Evolutionary conservation across 1,139 yeast genomes (phyloP).

Genomic region (Meyerozyma athensensis): DNA sequence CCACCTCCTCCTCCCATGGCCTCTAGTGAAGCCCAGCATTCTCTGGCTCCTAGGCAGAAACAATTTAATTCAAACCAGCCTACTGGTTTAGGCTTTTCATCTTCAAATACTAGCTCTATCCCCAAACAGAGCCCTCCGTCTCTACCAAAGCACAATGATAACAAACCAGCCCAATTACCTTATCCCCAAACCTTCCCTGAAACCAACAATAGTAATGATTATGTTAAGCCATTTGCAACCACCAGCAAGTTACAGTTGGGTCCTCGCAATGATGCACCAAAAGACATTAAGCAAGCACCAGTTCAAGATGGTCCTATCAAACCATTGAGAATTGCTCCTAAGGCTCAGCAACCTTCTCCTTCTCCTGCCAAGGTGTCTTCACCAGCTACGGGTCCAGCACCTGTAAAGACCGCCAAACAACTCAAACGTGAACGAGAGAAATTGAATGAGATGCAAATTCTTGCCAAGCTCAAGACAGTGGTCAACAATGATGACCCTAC

Average conservation of each 20-base stretch:
- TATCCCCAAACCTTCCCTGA: conserved; percentile 18
- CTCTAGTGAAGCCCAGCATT: conserved; percentile 6
- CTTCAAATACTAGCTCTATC: conserved; percentile 11
- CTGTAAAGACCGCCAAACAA: conserved; percentile 38
- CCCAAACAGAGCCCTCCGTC: conserved; percentile 34
- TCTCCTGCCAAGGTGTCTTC: not conserved
- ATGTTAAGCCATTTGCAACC: conserved; percentile 13
- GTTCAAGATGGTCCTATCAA: conserved; percentile 11
- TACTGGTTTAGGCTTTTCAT: conserved; percentile 21
- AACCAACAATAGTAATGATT: conserved; percentile 7
- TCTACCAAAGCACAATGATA: conserved; percentile 18
- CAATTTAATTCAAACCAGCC: conserved; percentile 11
- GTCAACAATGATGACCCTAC: conserved; percentile 83
- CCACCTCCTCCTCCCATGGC: conserved; percentile 42
- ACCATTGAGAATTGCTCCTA: conserved; percentile 12
- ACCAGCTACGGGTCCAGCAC: conserved; percentile 20
- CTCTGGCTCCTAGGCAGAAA: conserved; percentile 3
- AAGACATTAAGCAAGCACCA: not conserved
- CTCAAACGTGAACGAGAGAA: conserved; percentile 62
- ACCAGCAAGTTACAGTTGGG: conserved; percentile 7
- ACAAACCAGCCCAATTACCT: conserved; percentile 32
- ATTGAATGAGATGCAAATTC: conserved; percentile 79
- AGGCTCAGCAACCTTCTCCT: conserved; percentile 11
- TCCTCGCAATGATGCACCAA: not conserved
- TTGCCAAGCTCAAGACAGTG: conserved; percentile 79